A percentile compares a stretch with the other conserved stretches of the same genome.
Evolutionary conservation across 2,329 filamentous ascomycete species (phyloP).

Genomic region (Sporothrix mexicana): DNA sequence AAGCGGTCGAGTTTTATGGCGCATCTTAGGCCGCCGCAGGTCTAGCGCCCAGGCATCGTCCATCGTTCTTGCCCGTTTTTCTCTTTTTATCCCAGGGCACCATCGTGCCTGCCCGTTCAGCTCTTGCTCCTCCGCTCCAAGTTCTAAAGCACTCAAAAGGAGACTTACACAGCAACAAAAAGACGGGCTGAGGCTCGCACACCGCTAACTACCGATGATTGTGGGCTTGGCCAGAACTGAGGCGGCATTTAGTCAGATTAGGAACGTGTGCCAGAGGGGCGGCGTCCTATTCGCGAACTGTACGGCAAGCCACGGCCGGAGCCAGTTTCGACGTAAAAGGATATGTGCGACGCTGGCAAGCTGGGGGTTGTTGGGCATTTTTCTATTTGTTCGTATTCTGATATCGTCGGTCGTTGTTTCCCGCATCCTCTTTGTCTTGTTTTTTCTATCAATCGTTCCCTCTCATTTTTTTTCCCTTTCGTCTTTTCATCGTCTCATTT

Average conservation of each 20-base stretch:
- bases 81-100: background rate
- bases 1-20: background rate
- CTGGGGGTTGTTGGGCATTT: background rate
- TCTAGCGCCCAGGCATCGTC: background rate
- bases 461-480: background rate
- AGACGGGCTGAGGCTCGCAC: slow-evolving; percentile 11
- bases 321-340: background rate
- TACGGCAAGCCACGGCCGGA: background rate
- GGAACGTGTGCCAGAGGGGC: slow-evolving; percentile 28
- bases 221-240: background rate
- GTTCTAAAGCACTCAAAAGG: background rate
- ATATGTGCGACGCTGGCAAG: slow-evolving; percentile 4
- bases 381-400: slow-evolving; percentile 9
- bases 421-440: background rate
- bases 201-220: slow-evolving; percentile 28
- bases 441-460: background rate
- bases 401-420: background rate
- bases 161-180: slow-evolving; percentile 4
- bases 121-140: slow-evolving; percentile 9
- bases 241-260: slow-evolving; percentile 23
- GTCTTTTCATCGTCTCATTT: background rate
- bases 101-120: background rate
- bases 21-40: background rate
- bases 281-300: slow-evolving; percentile 29
- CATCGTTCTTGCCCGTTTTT: background rate